Evolutionary conservation across 805 yeast genomes (phyloP), one percentile per base, ranked within the genome.

Genomic region (Candida krabiensis): DNA sequence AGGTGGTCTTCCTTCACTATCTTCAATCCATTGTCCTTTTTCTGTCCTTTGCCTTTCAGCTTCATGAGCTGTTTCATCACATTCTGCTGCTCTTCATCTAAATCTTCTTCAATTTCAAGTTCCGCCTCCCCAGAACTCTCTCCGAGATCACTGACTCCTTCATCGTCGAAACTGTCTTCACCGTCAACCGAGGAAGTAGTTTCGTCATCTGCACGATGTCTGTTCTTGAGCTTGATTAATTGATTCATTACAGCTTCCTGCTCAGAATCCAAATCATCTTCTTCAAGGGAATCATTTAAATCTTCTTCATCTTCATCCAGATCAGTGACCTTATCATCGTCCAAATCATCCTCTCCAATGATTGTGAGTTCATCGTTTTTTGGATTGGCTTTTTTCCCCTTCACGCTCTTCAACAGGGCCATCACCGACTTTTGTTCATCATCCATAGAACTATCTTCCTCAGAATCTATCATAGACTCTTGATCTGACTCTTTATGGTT

Each of bases 1-100:
- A 53, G 21, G 2, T 56, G 56, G 26, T 50, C 60, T 23, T 53
- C 62, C 31, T 60, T 46, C 9, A 55, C 52, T 26, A 64, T 47
- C 15, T 72, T 55, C 12, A 58, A 52, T 3, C 50, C 40, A 2
- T 70, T 41, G 14, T 60, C 47, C 1, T 43, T 44, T 2, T 33
- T 40, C 29, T 63, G 19, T 40, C 50, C 59, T 33, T 40, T 46
- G 22, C 59, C 64, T 25, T 54, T 55, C 13, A 58, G 25, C 5
- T 47, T 49, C 32, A 37, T 48, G 16, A 56, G 33, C 33, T 53
- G 42, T 3, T 41, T 47, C 53, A 49, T 33, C 22, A 67, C 51
- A 7, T 56, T 58, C 5, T 54, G 34, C 22, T 57, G 42, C 31
- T 47, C 46, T 12, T 56, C 52, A 14, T 62, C 56, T 13, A 12